Evolutionary conservation across 2,329 filamentous ascomycete species (phyloP).

Genomic region (Leptosphaerulina australis): DNA sequence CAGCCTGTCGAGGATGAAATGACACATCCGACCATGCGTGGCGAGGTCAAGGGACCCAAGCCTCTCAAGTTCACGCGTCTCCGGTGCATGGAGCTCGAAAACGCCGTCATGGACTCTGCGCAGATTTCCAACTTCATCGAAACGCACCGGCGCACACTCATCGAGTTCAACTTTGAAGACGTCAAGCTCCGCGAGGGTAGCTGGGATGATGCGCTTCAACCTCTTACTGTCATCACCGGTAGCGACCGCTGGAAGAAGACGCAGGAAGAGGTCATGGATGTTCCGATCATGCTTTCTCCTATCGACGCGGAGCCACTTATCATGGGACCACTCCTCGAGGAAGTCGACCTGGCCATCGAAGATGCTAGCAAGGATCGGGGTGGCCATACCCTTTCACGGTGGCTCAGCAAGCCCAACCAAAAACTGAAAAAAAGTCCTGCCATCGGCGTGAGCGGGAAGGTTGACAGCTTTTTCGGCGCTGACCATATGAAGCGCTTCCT

Average conservation of each 20-base stretch:
- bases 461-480: slow-evolving; percentile 44
- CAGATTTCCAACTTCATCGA: slow-evolving; percentile 74
- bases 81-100: slow-evolving; percentile 72
- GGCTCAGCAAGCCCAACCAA: slow-evolving; percentile 38
- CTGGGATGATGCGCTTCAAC: slow-evolving; percentile 83
- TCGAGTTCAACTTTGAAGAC: slow-evolving; percentile 81
- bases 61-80: slow-evolving; percentile 68
- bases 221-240: slow-evolving; percentile 60
- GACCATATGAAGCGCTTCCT: slow-evolving; percentile 48
- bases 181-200: slow-evolving; percentile 72
- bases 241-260: slow-evolving; percentile 51
- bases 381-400: slow-evolving; percentile 38
- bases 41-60: slow-evolving; percentile 47
- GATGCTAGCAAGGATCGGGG: slow-evolving; percentile 30
- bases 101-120: slow-evolving; percentile 71
- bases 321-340: slow-evolving; percentile 44
- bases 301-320: slow-evolving; percentile 43
- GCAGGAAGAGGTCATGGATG: slow-evolving; percentile 51
- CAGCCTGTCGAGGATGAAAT: slow-evolving; percentile 54
- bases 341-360: slow-evolving; percentile 38
- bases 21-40: slow-evolving; percentile 42
- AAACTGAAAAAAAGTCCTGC: slow-evolving; percentile 24
- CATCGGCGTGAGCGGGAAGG: slow-evolving; percentile 28
- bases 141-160: slow-evolving; percentile 69
- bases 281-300: slow-evolving; percentile 47